Evolutionary conservation across 2,329 filamentous ascomycete genomes (phyloP).

Genomic region (Calonectria fujianensis): DNA sequence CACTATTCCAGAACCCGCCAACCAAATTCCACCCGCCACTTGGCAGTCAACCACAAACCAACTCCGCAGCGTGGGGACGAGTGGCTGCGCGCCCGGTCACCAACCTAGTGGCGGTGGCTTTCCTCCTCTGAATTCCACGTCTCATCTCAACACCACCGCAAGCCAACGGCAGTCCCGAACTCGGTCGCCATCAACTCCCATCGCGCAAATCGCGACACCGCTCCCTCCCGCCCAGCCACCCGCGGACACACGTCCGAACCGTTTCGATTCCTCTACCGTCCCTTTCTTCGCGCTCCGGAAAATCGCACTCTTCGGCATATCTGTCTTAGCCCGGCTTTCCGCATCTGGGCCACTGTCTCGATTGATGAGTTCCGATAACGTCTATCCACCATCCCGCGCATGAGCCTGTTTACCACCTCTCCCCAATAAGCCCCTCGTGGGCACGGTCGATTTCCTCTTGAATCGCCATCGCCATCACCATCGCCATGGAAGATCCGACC

Average conservation of each 20-base stretch:
- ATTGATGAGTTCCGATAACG: conserved; percentile 39
- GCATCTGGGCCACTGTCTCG: conserved; percentile 29
- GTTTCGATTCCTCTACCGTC: conserved; percentile 12
- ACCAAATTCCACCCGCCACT: conserved; percentile 31
- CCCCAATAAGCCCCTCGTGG: conserved; percentile 56
- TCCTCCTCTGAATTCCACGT: conserved; percentile 50
- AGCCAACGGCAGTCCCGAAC: conserved; percentile 7
- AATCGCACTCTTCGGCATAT: conserved; percentile 29
- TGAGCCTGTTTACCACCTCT: conserved; percentile 44
- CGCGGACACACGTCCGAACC: not conserved
- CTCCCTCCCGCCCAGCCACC: not conserved
- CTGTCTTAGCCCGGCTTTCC: conserved; percentile 32
- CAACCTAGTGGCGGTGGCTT: conserved; percentile 45
- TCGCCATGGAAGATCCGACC: conserved; percentile 54
- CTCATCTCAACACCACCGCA: conserved; percentile 52
- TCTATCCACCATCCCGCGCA: conserved; percentile 44
- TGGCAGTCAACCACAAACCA: conserved; percentile 34
- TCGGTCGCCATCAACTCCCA: conserved; percentile 9
- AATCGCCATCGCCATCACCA: conserved; percentile 44
- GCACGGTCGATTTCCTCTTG: conserved; percentile 49
- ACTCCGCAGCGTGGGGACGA: conserved; percentile 24
- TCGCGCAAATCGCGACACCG: conserved; percentile 7
- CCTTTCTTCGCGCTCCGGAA: conserved; percentile 13
- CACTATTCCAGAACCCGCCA: conserved; percentile 21
- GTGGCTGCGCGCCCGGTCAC: conserved; percentile 17